Percentiles rank a stretch among this genome's conserved stretches.
These are phyloP conservation scores for Cyberlindnera saturnus DNA, from an alignment of 805 yeast species.

Conservation along the genomic window DNA sequence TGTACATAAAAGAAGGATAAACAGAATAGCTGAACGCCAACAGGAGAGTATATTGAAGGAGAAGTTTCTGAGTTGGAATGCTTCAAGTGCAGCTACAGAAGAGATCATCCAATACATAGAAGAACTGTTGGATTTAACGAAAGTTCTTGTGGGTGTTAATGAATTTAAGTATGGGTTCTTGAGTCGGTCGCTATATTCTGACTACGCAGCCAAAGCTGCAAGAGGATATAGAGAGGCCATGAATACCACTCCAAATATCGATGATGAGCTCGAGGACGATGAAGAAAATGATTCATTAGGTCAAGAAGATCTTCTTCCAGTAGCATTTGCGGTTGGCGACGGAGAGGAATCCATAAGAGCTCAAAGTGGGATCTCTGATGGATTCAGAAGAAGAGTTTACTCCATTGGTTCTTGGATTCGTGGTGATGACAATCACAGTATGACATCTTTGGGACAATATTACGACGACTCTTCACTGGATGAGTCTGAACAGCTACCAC, in stretches of 20 bases:
- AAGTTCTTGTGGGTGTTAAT: conserved; percentile 40
- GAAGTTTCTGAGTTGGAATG: conserved; percentile 45
- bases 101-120: conserved; percentile 46
- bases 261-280: not conserved
- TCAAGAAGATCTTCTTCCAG: conserved; percentile 5
- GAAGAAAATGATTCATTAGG: conserved; percentile 5
- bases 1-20: conserved; percentile 6
- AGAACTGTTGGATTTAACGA: conserved; percentile 36
- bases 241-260: conserved; percentile 5
- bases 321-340: conserved; percentile 3
- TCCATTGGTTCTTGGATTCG: conserved; percentile 30
- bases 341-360: not conserved
- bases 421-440: conserved; percentile 15
- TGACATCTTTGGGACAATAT: conserved; percentile 23
- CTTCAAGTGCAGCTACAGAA: conserved; percentile 41
- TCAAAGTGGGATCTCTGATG: conserved; percentile 15
- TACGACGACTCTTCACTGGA: not conserved
- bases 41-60: conserved; percentile 28
- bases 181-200: conserved; percentile 39
- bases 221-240: conserved; percentile 24
- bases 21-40: conserved; percentile 8
- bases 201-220: conserved; percentile 36
- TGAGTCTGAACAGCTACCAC: conserved; percentile 29
- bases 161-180: conserved; percentile 46
- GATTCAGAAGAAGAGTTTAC: conserved; percentile 29